Percentiles rank a stretch among this genome's conserved stretches.
These are phyloP conservation scores for Linaria vulgaris DNA, from an alignment of 257 asterid species.

Conservation along the genomic window DNA sequence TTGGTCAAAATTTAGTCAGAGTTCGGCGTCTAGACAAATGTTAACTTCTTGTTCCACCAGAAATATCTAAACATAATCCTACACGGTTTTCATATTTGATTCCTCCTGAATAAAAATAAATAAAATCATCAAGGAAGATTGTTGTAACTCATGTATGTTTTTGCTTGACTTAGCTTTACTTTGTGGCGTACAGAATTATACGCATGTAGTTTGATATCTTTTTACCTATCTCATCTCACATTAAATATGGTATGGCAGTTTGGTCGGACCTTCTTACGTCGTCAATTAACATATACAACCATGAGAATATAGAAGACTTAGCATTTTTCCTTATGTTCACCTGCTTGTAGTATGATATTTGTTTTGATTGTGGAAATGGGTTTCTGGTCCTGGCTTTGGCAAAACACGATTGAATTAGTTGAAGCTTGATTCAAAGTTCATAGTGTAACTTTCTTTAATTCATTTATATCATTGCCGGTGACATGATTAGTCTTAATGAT, in stretches of 20 bases:
- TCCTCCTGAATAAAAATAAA: background rate
- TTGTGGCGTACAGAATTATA: background rate
- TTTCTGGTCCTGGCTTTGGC: too few species aligned
- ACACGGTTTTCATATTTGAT: background rate
- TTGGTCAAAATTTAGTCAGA: constrained; percentile 1
- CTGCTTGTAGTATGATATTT: background rate
- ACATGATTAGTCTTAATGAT: too few species aligned
- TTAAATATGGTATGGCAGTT: background rate
- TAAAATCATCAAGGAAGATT: constrained; percentile 9
- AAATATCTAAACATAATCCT: constrained; percentile 10
- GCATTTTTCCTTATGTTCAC: background rate
- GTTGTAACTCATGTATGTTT: background rate
- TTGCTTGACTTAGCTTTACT: background rate
- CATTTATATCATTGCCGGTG: too few species aligned
- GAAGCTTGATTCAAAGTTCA: too few species aligned
- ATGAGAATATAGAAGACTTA: background rate
- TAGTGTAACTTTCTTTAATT: too few species aligned
- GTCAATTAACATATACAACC: background rate
- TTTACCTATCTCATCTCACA: too few species aligned
- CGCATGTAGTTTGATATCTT: background rate
- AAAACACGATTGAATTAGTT: too few species aligned
- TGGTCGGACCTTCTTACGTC: background rate
- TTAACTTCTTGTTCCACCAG: background rate
- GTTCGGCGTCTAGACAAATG: background rate
- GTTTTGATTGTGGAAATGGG: too few species aligned